Evolutionary conservation across 1,139 yeast species (phyloP), one percentile per base, ranked within the genome.

Genomic region (Kodamaea plutei): DNA sequence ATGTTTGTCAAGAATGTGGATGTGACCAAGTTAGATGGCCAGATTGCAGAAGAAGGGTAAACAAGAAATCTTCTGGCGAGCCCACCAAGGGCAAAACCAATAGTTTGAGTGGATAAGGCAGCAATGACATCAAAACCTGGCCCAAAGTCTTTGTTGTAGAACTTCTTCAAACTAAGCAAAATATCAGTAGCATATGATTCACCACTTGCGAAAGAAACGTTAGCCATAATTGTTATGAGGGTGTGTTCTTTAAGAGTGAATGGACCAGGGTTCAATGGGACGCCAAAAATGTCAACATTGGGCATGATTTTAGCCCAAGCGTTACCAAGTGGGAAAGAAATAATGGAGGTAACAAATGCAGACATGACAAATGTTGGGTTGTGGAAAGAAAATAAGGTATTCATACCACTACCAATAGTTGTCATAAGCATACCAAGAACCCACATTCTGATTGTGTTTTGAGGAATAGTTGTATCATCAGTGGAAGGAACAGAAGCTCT

Each of bases 41-140:
- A 81, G 30, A 79, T 68, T 57, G 79, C 75, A 7, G 75, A 60
- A 4, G 80, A 69, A 2, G 85, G 81, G 36, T 73, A 72, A 10
- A 79, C 80, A 43, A 79, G 61, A 15, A 76, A 64, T 43, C 73
- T 64, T 46, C 76, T 61, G 29, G 69, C 65, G 37, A 76, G 38
- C 26, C 88, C 87, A 22, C 84, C 84, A 34, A 77, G 53, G 9
- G 82, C 76, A 41, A 77, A 75, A 7, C 87, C 85, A 30, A 79
- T 63, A 43, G 77, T 61, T 52, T 79, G 83, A 18, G 82, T 71
- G 15, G 77, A 57, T 45, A 76, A 56, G 32, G 70, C 64, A 22
- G 76, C 68, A 31, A 76, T 54, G 20, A 79, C 53, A 37, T 64
- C 64, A 34, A 69, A 72, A 5, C 77, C 78, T 59, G 69, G 61